A percentile compares a stretch with the other conserved stretches of the same genome.
These are phyloP conservation scores for Eucalyptus albens DNA, from an alignment of 345 rosid species.

Conservation along the genomic window DNA sequence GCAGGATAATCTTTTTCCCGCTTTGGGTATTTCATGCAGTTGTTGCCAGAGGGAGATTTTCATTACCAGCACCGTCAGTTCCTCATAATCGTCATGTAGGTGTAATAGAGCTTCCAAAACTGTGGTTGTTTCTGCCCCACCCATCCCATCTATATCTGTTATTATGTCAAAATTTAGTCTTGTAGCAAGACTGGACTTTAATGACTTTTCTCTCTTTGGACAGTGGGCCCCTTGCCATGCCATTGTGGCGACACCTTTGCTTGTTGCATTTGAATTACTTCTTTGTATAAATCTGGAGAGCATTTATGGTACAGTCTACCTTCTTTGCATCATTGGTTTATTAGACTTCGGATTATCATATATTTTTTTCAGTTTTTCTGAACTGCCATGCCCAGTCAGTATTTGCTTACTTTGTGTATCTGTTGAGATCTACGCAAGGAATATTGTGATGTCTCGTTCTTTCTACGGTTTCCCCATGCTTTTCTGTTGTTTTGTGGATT, in stretches of 20 bases:
- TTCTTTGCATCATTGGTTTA: not conserved
- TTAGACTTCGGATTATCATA: not conserved
- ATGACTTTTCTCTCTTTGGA: not conserved
- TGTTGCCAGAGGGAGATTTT: constrained; percentile 92
- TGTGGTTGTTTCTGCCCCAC: not conserved
- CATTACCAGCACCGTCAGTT: constrained; percentile 90
- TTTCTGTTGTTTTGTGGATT: not conserved
- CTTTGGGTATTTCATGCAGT: constrained; percentile 92
- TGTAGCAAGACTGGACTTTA: not conserved
- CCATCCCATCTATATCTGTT: not conserved
- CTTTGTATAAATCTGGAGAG: constrained; percentile 96
- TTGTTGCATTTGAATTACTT: constrained; percentile 87
- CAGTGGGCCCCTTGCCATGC: constrained; percentile 99
- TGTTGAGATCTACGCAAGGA: not conserved
- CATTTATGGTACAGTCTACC: constrained; percentile 30
- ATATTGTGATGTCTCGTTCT: not conserved
- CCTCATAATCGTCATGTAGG: constrained; percentile 89
- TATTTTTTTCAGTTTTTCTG: not conserved
- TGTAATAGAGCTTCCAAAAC: not conserved
- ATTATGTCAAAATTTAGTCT: not conserved
- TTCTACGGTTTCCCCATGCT: not conserved
- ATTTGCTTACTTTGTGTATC: not conserved
- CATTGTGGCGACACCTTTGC: constrained; percentile 82
- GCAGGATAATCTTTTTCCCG: constrained; percentile 77
- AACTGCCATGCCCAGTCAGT: not conserved